These are phyloP conservation scores for Chondrostereum purpureum DNA, from an alignment of 1,284 basidiomycete genomes.

Conservation along the genomic window DNA sequence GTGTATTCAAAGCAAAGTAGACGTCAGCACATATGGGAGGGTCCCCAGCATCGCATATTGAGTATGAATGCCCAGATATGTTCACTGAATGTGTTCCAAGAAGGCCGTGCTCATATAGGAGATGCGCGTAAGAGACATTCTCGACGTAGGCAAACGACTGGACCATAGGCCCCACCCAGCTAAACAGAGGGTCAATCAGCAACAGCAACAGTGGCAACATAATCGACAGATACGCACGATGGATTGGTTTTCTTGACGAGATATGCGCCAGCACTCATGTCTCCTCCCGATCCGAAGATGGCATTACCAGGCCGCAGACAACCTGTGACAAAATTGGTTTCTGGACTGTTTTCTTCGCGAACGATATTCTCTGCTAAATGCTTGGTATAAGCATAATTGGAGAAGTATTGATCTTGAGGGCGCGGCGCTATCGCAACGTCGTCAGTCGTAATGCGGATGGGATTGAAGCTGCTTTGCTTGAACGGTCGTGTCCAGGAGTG, in stretches of 20 bases:
- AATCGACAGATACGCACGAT: too few relatives aligned
- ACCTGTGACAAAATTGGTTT: conserved; percentile 37
- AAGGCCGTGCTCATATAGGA: conserved; percentile 46
- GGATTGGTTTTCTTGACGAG: too few relatives aligned
- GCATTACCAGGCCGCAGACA: conserved; percentile 51
- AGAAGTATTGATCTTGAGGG: too few relatives aligned
- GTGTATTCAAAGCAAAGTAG: conserved; percentile 25
- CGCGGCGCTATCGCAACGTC: too few relatives aligned
- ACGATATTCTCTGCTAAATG: conserved; percentile 36
- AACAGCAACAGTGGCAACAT: too few relatives aligned
- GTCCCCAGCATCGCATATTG: conserved; percentile 39
- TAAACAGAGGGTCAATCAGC: too few relatives aligned
- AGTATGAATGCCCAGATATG: conserved; percentile 45
- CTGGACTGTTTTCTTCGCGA: conserved; percentile 31
- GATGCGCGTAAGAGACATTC: conserved; percentile 46
- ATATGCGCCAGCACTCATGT: too few relatives aligned
- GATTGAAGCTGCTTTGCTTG: too few relatives aligned
- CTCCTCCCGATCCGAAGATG: conserved; percentile 46
- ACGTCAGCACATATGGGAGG: conserved; percentile 39
- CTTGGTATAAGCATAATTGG: conserved; percentile 51
- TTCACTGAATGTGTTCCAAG: too few relatives aligned
- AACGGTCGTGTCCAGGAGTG: too few relatives aligned
- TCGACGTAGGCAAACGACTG: conserved; percentile 50
- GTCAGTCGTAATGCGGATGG: too few relatives aligned
- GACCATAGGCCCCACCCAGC: too few relatives aligned